A percentile compares a stretch with the other conserved stretches of the same genome.
Conservation (phyloP, 2,329 filamentous ascomycete genomes). For the Davidsoniella eucalypti region DNA sequence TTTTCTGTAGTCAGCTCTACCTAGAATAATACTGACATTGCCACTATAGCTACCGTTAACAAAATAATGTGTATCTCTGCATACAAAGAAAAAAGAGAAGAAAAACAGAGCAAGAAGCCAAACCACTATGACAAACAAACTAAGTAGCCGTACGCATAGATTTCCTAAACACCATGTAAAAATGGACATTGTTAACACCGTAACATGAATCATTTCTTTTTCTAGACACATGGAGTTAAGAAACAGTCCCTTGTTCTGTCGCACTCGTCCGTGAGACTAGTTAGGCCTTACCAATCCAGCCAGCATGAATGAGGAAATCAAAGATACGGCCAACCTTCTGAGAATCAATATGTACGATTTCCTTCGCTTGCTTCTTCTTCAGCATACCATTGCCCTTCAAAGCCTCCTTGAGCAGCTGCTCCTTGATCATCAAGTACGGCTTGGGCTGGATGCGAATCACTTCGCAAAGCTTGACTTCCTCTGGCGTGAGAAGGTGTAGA, state of each 20-base stretch:
- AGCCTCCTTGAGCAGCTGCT: constrained; percentile 77
- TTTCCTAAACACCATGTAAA: too few relatives aligned
- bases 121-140: too few relatives aligned
- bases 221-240: too few relatives aligned
- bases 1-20: too few relatives aligned
- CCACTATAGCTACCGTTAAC: too few relatives aligned
- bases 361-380: constrained; percentile 86
- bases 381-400: constrained; percentile 73
- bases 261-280: neutral
- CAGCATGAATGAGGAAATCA: constrained; percentile 85
- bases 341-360: constrained; percentile 68
- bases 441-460: constrained; percentile 77
- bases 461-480: constrained; percentile 77
- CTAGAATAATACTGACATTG: too few relatives aligned
- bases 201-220: too few relatives aligned
- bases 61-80: too few relatives aligned
- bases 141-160: too few relatives aligned
- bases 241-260: too few relatives aligned
- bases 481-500: constrained; percentile 66
- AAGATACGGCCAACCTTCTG: constrained; percentile 77
- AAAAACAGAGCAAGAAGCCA: too few relatives aligned
- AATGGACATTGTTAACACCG: too few relatives aligned
- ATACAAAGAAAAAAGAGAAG: constrained; percentile 7
- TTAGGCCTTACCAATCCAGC: constrained; percentile 77
- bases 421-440: constrained; percentile 88